A percentile compares a stretch with the other conserved stretches of the same genome.
Evolutionary conservation across 2,329 filamentous ascomycete species (phyloP).

Genomic region (Fusarium tanahbumbuense): DNA sequence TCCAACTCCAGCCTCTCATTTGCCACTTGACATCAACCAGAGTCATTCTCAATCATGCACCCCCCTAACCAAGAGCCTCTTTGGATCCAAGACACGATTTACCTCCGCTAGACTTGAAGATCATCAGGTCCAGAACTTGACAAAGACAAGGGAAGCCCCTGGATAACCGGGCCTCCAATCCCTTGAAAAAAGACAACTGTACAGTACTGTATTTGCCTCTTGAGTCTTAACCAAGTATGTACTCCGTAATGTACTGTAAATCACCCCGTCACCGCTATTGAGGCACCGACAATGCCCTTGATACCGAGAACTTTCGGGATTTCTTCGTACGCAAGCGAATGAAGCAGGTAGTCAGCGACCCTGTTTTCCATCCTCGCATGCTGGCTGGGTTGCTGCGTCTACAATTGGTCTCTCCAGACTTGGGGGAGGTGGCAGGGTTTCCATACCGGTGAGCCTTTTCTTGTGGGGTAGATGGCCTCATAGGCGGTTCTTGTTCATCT

Average conservation of each 20-base stretch:
- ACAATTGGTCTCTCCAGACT: conserved; percentile 37
- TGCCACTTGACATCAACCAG: conserved; percentile 29
- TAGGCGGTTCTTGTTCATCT: conserved; percentile 28
- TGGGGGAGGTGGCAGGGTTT: conserved; percentile 12
- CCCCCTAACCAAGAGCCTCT: conserved; percentile 16
- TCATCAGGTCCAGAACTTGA: conserved; percentile 6
- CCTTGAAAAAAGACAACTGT: not conserved
- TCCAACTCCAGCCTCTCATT: conserved; percentile 13
- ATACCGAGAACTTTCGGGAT: conserved; percentile 18
- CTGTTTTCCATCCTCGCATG: conserved; percentile 17
- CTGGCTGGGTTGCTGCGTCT: conserved; percentile 1
- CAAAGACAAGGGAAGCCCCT: conserved; percentile 20
- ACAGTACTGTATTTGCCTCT: conserved; percentile 6
- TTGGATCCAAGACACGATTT: not conserved
- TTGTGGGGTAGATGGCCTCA: conserved; percentile 41
- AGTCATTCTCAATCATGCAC: conserved; percentile 33
- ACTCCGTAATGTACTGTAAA: conserved; percentile 5
- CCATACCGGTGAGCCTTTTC: conserved; percentile 37
- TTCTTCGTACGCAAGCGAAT: conserved; percentile 14
- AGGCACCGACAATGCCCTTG: not conserved
- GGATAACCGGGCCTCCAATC: conserved; percentile 12
- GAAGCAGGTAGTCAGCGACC: conserved; percentile 31
- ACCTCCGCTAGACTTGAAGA: not conserved
- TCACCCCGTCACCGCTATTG: conserved; percentile 3
- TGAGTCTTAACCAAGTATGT: not conserved